Evolutionary conservation across 495 filamentous ascomycete species (phyloP).

Genomic region (Xylaria palmicola): DNA sequence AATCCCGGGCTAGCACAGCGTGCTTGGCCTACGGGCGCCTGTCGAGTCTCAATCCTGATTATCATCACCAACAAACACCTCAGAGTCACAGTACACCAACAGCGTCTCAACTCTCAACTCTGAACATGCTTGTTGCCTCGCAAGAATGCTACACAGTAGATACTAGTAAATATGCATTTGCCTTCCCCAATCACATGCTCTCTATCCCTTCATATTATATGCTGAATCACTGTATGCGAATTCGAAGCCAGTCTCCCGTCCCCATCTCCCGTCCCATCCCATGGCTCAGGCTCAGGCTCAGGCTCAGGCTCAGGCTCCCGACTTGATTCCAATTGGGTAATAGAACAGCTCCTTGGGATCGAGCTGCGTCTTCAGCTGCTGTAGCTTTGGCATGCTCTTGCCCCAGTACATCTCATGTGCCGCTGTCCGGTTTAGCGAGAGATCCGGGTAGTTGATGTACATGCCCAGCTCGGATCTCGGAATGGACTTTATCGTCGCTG

Average conservation of each 20-base stretch:
- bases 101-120: background rate
- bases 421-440: conserved; percentile 34
- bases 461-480: conserved; percentile 38
- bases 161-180: background rate
- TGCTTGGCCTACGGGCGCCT: too few species aligned
- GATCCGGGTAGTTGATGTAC: conserved; percentile 50
- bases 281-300: conserved; percentile 2
- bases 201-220: background rate
- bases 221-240: conserved; percentile 1
- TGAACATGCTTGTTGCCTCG: background rate
- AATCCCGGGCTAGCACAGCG: too few species aligned
- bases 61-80: too few species aligned
- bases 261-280: background rate
- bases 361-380: conserved; percentile 52
- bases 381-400: conserved; percentile 48
- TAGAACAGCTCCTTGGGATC: conserved; percentile 63
- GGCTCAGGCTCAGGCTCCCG: conserved; percentile 23
- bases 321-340: conserved; percentile 58
- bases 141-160: background rate
- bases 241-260: background rate
- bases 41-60: too few species aligned
- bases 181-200: background rate
- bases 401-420: conserved; percentile 53
- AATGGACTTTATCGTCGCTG: conserved; percentile 32
- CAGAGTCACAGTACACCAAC: background rate